phyloP scores from a whole-genome alignment of 2,329 filamentous ascomycete genomes.

The Cladosporium halotolerans region DNA sequence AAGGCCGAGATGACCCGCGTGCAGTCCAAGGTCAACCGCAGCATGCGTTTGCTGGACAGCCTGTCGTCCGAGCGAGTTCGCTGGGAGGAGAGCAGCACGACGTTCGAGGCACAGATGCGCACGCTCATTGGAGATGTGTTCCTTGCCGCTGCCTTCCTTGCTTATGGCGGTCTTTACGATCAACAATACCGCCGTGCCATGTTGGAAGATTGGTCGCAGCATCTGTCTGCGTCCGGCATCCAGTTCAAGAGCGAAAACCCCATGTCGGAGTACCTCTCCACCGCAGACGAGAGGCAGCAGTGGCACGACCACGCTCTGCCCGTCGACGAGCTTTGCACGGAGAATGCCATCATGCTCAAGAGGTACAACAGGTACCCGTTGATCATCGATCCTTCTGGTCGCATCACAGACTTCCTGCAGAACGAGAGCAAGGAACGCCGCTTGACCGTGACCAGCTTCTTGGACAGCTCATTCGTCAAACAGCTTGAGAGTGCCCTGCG shows the following conservation, averaged over 20 bases:
- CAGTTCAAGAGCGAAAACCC: slow-evolving; percentile 90
- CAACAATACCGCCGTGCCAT: slow-evolving; percentile 97
- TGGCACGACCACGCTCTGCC: slow-evolving; percentile 94
- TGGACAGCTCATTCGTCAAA: slow-evolving; percentile 97
- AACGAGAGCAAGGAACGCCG: slow-evolving; percentile 90
- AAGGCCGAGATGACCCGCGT: slow-evolving; percentile 95
- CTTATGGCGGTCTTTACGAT: slow-evolving; percentile 94
- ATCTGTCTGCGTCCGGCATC: slow-evolving; percentile 88
- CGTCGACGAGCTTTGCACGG: slow-evolving; percentile 94
- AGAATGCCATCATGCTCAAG: slow-evolving; percentile 95
- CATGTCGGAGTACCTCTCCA: slow-evolving; percentile 92
- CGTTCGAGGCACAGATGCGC: slow-evolving; percentile 95
- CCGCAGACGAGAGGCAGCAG: slow-evolving; percentile 84
- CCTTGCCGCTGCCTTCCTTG: slow-evolving; percentile 92
- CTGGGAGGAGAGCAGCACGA: slow-evolving; percentile 97
- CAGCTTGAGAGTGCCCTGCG: slow-evolving; percentile 93
- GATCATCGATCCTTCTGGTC: slow-evolving; percentile 94
- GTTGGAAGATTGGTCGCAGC: slow-evolving; percentile 95
- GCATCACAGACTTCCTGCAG: slow-evolving; percentile 90
- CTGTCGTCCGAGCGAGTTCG: slow-evolving; percentile 85
- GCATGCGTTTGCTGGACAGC: slow-evolving; percentile 87
- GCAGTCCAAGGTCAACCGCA: slow-evolving; percentile 96
- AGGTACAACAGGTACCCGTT: slow-evolving; percentile 97
- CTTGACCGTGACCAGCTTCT: slow-evolving; percentile 92
- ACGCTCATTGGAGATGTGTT: slow-evolving; percentile 94